A percentile compares a stretch with the other conserved stretches of the same genome.
phyloP scores from a whole-genome alignment of 1,284 basidiomycete genomes.

The Leucocoprinus gongylophorus region DNA sequence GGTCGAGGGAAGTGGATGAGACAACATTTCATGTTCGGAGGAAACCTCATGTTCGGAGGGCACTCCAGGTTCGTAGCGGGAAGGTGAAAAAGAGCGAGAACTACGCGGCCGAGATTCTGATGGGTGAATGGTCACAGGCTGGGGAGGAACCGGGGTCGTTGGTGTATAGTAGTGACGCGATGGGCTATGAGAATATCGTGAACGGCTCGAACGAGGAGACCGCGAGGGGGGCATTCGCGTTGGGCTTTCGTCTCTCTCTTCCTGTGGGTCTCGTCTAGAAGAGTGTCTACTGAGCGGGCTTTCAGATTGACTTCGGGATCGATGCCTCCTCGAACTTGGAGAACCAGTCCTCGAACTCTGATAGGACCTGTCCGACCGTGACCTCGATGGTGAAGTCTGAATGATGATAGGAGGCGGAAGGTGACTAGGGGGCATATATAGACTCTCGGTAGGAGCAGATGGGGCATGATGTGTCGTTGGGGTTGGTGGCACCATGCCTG shows the following conservation, averaged over 20 bases:
- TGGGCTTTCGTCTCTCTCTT: neutral
- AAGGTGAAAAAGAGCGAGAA: neutral
- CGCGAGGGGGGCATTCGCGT: neutral
- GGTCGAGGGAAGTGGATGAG: too few relatives aligned
- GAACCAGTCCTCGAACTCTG: neutral
- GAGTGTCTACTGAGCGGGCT: conserved; percentile 8
- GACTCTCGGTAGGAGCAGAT: neutral
- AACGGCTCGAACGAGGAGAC: neutral
- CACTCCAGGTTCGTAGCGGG: neutral
- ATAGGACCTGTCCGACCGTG: neutral
- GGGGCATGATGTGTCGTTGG: neutral
- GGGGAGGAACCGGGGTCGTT: conserved; percentile 5
- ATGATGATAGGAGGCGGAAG: conserved; percentile 5
- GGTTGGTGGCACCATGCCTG: neutral
- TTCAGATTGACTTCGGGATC: conserved; percentile 6
- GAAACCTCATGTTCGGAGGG: neutral
- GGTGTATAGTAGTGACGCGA: neutral
- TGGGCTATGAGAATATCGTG: neutral
- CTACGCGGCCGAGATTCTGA: neutral
- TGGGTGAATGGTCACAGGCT: conserved; percentile 14
- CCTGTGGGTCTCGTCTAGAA: neutral
- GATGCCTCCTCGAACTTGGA: neutral
- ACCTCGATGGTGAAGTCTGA: neutral
- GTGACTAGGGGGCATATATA: neutral
- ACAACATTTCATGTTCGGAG: too few relatives aligned